A percentile compares a stretch with the other conserved stretches of the same genome.
Evolutionary conservation across 495 filamentous ascomycete genomes (phyloP).

Genomic region (Hypomontagnella monticulosa): DNA sequence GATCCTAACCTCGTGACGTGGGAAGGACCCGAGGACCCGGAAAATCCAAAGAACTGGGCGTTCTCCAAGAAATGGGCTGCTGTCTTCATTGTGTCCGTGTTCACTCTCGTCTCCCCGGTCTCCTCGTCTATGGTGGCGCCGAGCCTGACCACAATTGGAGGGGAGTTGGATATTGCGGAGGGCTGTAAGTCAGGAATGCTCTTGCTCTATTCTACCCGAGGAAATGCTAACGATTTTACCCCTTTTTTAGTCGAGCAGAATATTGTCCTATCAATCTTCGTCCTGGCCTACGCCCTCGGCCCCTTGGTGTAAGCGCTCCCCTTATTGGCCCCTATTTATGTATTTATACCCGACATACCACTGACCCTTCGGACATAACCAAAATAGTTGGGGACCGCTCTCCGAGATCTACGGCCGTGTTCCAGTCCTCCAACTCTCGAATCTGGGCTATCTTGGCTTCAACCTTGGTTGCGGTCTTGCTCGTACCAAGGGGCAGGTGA

Average conservation of each 20-base stretch:
- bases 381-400: constrained; percentile 64
- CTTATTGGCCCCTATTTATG: constrained; percentile 43
- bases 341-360: constrained; percentile 41
- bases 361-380: constrained; percentile 36
- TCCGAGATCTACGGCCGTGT: constrained; percentile 72
- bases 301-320: constrained; percentile 36
- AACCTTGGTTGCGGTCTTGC: constrained; percentile 66
- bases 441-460: constrained; percentile 66
- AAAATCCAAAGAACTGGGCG: constrained; percentile 69
- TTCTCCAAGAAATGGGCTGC: constrained; percentile 67
- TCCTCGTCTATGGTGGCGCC: constrained; percentile 78
- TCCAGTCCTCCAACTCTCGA: constrained; percentile 61
- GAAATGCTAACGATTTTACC: constrained; percentile 1
- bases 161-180: constrained; percentile 68
- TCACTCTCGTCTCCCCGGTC: constrained; percentile 77
- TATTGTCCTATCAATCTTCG: constrained; percentile 75
- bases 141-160: constrained; percentile 62
- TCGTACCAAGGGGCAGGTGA: constrained; percentile 60
- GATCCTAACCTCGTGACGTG: constrained; percentile 52
- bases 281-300: constrained; percentile 72
- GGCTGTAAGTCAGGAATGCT: constrained; percentile 41
- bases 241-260: constrained; percentile 57
- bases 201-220: neutral
- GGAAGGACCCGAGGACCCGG: constrained; percentile 62
- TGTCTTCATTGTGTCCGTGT: constrained; percentile 67